Conservation (phyloP, 768 basidiomycete genomes). For the Russula sp. region DNA sequence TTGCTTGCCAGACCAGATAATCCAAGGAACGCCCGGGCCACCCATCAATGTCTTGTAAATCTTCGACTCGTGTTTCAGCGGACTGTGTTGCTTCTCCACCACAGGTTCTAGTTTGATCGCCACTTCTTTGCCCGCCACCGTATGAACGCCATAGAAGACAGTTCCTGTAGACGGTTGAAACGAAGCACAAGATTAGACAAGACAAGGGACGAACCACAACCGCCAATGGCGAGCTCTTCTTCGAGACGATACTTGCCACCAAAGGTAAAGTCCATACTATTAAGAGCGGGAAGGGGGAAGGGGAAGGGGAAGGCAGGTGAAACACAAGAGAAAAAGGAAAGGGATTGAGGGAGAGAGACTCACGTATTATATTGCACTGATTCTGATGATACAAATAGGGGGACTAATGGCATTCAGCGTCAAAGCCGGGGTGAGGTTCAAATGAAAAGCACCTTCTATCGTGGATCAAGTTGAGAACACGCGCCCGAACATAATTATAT, state of each 20-base stretch:
- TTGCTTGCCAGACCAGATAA: constrained; percentile 86
- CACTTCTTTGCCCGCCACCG: constrained; percentile 75
- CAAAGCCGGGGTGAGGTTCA: not conserved
- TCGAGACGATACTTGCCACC: constrained; percentile 75
- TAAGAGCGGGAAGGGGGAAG: not conserved
- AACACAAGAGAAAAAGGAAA: not conserved
- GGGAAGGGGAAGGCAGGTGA: not conserved
- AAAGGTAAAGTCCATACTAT: constrained; percentile 41
- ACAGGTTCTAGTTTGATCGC: constrained; percentile 80
- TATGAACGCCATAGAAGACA: constrained; percentile 74
- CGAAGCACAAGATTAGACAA: not conserved
- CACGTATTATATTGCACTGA: constrained; percentile 9
- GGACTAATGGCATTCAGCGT: constrained; percentile 4
- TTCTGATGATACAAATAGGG: constrained; percentile 2
- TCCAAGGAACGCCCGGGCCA: constrained; percentile 84
- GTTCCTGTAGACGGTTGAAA: constrained; percentile 42
- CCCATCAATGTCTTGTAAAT: constrained; percentile 91
- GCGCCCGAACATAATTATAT: constrained; percentile 15
- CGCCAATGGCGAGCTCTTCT: constrained; percentile 75
- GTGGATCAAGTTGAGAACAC: constrained; percentile 3
- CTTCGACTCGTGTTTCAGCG: constrained; percentile 82
- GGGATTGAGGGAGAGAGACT: not conserved
- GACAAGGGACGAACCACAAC: constrained; percentile 50
- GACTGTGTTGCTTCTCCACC: constrained; percentile 44
- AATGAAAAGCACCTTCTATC: not conserved